Conservation (phyloP, 2,329 filamentous ascomycete genomes). For the Bipolaris cookei region DNA sequence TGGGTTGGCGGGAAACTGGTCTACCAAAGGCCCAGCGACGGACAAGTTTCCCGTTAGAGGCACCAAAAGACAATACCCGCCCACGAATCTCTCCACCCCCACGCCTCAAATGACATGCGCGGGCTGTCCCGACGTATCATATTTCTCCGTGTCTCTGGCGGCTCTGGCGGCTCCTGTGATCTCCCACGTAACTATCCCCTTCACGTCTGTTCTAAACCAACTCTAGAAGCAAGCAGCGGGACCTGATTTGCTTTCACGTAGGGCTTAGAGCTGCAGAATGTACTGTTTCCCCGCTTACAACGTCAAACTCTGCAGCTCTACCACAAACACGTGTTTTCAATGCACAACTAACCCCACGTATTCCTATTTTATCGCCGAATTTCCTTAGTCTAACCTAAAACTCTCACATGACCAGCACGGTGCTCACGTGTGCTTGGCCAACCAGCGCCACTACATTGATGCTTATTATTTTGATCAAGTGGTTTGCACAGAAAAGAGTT, state of each 20-base stretch:
- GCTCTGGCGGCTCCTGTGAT: background rate
- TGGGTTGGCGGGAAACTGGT: slow-evolving; percentile 66
- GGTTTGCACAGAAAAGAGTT: slow-evolving; percentile 12
- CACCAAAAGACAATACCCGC: background rate
- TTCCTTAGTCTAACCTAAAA: slow-evolving; percentile 8
- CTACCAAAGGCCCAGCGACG: slow-evolving; percentile 34
- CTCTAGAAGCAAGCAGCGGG: background rate
- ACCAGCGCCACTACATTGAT: slow-evolving; percentile 21
- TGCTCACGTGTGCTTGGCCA: slow-evolving; percentile 28
- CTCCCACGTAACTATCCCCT: background rate
- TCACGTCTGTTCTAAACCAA: background rate
- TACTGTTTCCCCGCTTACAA: background rate
- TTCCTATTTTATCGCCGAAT: background rate
- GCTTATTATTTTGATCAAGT: slow-evolving; percentile 3
- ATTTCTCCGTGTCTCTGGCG: background rate
- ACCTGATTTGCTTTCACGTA: background rate
- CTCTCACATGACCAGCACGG: slow-evolving; percentile 32
- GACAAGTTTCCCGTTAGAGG: slow-evolving; percentile 12
- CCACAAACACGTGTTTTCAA: background rate
- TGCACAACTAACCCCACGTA: background rate
- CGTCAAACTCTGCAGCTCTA: background rate
- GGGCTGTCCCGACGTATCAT: background rate
- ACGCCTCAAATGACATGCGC: background rate
- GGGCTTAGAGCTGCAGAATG: slow-evolving; percentile 1
- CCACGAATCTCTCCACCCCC: background rate